Base-by-base conservation (phyloP, 2,329 filamentous ascomycete species). In the Akanthomyces lecanii region DNA sequence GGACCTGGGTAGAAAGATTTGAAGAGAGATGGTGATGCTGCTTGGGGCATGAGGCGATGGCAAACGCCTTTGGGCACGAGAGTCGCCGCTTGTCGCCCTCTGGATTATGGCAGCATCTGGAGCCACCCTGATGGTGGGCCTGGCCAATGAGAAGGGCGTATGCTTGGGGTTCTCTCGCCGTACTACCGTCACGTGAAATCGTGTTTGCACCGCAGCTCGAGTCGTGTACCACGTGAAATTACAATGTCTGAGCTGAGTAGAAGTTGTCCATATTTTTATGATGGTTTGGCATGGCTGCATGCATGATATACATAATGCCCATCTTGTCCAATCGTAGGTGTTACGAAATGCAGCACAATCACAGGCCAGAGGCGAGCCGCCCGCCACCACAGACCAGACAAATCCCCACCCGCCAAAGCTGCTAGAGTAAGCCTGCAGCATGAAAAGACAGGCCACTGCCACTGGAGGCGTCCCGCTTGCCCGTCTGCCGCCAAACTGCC, bases 21-120 rank as follows among this genome's bases (percentile, higher is more conserved):
- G 8, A 25, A 25, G 3, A 42, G 53, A 51, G 44, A 36, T 57
- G 61, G 23, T 38, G 45, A 4, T 16, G 44, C 10, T 23, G 42
- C 16, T 56, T 40, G 33, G 33, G 51, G 44, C 16, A 36, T 36
- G 61, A 56, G n/a, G 47, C 48, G 55, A 59, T 21, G 40, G 44
- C 47, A 40, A 23, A 50, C 44, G 23, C 18, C 50, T 52, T 63
- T 48, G 61, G 54, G 54, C 54, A 58, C 45, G 55, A 59, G 54
- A 54, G 53, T 54, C 23, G 54, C 61, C 54, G 54, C 61, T 51
- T 33, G 44, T 47, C 60, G 40, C 51, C 18, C n/a, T 47, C 38
- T 45, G 33, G 61, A 63, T 58, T 63, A 63, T 63, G 61, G 53
- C 38, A 59, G 36, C 61, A 58, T 58, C 21, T 21, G 45, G 61